phyloP scores from a whole-genome alignment of 352 stramenopile species.

The Phytopythium delawarense region DNA sequence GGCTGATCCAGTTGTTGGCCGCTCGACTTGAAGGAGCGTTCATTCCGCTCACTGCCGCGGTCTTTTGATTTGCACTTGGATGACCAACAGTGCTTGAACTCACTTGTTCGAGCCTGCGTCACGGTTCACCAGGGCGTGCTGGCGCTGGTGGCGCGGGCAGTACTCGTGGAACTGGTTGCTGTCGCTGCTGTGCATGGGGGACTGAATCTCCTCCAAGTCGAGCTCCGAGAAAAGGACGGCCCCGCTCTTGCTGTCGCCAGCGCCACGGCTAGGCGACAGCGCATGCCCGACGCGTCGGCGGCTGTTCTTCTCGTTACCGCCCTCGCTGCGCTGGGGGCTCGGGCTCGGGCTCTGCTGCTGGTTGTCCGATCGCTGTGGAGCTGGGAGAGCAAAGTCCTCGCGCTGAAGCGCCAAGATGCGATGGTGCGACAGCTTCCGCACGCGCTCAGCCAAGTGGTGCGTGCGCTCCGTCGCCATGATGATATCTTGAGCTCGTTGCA shows the following conservation, averaged over 20 bases:
- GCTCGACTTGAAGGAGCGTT: neutral
- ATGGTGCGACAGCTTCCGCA: constrained; percentile 61
- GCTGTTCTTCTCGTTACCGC: neutral
- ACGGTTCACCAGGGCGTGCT: constrained; percentile 7
- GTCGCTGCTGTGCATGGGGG: neutral
- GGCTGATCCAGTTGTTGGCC: neutral
- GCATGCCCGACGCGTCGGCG: neutral
- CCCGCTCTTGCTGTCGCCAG: neutral
- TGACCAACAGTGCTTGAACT: neutral
- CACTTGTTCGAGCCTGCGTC: neutral
- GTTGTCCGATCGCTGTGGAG: constrained; percentile 17
- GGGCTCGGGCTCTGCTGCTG: constrained; percentile 13
- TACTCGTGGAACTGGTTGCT: constrained; percentile 6
- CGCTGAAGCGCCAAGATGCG: constrained; percentile 60
- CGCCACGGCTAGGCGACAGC: neutral
- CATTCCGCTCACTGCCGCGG: neutral
- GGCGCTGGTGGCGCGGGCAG: constrained; percentile 6
- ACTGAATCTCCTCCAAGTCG: constrained; percentile 5
- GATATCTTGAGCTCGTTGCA: constrained; percentile 46
- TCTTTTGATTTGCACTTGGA: neutral
- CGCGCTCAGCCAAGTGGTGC: constrained; percentile 66
- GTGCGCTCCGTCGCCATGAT: constrained; percentile 60
- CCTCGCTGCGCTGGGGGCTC: neutral
- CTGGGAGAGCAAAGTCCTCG: constrained; percentile 37
- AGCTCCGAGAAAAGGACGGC: constrained; percentile 8